Evolutionary conservation across 2,329 filamentous ascomycete genomes (phyloP).

Genomic region (Beauveria brongniartii): DNA sequence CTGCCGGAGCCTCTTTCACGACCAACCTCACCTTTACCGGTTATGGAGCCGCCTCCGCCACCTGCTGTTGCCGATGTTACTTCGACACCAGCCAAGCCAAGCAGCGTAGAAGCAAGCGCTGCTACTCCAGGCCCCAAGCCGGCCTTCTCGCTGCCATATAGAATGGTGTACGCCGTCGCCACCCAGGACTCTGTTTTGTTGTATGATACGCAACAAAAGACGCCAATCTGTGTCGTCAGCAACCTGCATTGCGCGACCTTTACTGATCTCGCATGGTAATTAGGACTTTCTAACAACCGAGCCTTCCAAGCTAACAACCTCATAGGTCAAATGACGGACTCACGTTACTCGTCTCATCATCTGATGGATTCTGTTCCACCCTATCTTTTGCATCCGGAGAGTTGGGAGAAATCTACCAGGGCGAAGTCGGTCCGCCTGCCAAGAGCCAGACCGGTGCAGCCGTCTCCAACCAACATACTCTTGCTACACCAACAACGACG

Average conservation of each 20-base stretch:
- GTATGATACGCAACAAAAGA: constrained; percentile 95
- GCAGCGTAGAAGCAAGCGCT: constrained; percentile 32
- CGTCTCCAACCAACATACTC: constrained; percentile 54
- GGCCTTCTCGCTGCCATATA: constrained; percentile 80
- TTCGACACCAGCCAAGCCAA: constrained; percentile 45
- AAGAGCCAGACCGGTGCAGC: constrained; percentile 30
- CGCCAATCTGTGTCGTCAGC: constrained; percentile 87
- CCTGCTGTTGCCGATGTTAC: constrained; percentile 42
- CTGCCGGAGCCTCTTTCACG: constrained; percentile 75
- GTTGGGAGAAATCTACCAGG: constrained; percentile 72
- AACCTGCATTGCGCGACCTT: constrained; percentile 97
- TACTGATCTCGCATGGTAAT: constrained; percentile 90
- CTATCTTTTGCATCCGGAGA: constrained; percentile 79
- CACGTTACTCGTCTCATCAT: constrained; percentile 84
- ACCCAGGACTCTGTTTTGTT: constrained; percentile 92
- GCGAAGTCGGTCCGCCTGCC: constrained; percentile 47
- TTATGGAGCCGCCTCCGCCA: constrained; percentile 77
- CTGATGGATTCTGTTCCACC: constrained; percentile 93
- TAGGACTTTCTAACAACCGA: constrained; percentile 8
- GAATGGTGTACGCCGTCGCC: constrained; percentile 93
- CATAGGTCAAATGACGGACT: constrained; percentile 41
- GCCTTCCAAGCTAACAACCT: constrained; percentile 21
- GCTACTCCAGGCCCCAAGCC: constrained; percentile 54
- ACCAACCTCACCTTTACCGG: constrained; percentile 46
- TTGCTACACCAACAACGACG: constrained; percentile 60